Evolutionary conservation across 768 basidiomycete genomes (phyloP), one percentile per base, ranked within the genome.

Genomic region (Podaxis sp.): DNA sequence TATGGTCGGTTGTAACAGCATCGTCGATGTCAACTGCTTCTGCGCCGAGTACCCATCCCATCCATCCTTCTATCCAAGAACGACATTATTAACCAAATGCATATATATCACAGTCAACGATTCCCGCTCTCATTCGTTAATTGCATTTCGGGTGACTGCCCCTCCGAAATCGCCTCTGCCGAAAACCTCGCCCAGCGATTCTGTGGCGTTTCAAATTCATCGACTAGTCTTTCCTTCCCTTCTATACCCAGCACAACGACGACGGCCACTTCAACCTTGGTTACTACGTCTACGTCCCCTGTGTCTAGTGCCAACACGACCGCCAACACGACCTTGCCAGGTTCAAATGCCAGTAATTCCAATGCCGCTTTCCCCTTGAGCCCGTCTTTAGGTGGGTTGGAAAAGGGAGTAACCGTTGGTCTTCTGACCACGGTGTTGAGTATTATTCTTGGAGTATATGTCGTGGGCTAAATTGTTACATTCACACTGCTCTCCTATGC

Each of bases 1-100:
- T 1, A 61, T 65, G 2, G 74, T 75, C 0, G 78, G 76, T 42
- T 84, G 83, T 68, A 62, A 71, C 4, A 80, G 77, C 59, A 63
- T 83, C 27, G 70, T 74, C 11, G 77, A 78, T 5, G 78, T 83
- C 35, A 73, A 79, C 57, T 85, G 83, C 64, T 85, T 76, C 65
- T 84, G 83, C 61, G 50, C 66, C 21, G 75, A 70, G 75, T 76
- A 66, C 61, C 11, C 27, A 27, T 37, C 5, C 9, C 9, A 23
- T 27, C 7, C n/a, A 21, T n/a, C 13, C 35, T 18, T 18, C 25
- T 38, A n/a, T 38, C 50, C 23, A 18, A 59, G 50, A 44, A 3
- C n/a, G 21, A 23, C 37, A 21, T 9, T 6, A 36, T 57, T 23
- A 55, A 55, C 51, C 37, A 9, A 56, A 23, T n/a, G 28, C 16